Evolutionary conservation across 345 rosid species (phyloP).

Genomic region (Moringa oleifera): DNA sequence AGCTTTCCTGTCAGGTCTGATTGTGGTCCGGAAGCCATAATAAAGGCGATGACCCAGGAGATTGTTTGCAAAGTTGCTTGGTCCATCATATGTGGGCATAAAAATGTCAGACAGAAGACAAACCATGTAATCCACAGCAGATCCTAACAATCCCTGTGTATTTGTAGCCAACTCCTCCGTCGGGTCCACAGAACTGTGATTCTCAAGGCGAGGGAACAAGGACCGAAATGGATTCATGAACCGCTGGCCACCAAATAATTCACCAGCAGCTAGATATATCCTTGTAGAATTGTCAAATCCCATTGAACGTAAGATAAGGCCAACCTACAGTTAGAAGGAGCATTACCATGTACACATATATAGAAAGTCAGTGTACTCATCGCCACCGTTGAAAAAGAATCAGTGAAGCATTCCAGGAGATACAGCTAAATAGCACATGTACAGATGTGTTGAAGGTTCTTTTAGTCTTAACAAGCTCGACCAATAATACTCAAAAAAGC

Average conservation of each 20-base stretch:
- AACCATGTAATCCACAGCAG: conserved; percentile 99
- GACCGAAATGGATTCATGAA: conserved; percentile 82
- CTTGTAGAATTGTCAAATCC: conserved; percentile 86
- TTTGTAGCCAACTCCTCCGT: conserved; percentile 65
- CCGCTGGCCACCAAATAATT: conserved; percentile 86
- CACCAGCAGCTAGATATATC: conserved; percentile 95
- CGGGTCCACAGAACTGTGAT: conserved; percentile 83
- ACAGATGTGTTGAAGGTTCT: not conserved
- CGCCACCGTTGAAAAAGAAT: not conserved
- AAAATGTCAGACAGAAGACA: conserved; percentile 95
- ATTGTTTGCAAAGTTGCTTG: conserved; percentile 99
- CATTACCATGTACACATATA: conserved; percentile 7
- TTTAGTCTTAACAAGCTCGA: not conserved
- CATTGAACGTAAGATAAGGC: conserved; percentile 82
- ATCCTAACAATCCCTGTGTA: conserved; percentile 73
- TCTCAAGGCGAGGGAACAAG: conserved; percentile 82
- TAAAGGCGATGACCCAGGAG: conserved; percentile 97
- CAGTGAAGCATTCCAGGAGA: not conserved
- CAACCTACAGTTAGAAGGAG: conserved; percentile 60
- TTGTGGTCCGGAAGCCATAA: conserved; percentile 91
- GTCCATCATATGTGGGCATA: conserved; percentile 98
- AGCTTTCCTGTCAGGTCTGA: conserved; percentile 89
- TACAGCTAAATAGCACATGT: not conserved
- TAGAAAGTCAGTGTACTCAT: too few relatives aligned
- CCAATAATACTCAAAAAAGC: not conserved